phyloP scores from a whole-genome alignment of 352 stramenopile species.

The Phytophthora macrochlamydospora region DNA sequence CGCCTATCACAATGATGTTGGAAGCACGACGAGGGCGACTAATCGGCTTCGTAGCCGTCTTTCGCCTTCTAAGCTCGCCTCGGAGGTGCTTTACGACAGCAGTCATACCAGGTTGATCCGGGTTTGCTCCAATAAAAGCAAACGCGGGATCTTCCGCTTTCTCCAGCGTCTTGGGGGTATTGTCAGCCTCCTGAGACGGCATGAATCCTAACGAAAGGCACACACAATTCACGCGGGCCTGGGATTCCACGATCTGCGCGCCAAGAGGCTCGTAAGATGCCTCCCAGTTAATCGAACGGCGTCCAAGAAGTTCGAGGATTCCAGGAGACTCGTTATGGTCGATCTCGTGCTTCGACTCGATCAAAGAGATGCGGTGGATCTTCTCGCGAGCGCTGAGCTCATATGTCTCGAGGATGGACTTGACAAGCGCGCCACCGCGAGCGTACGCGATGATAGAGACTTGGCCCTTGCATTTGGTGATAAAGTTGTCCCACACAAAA shows the following conservation, averaged over 20 bases:
- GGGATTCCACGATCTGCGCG: conserved; percentile 86
- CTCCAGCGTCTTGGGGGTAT: conserved; percentile 71
- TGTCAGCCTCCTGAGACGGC: conserved; percentile 67
- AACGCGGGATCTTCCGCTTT: conserved; percentile 85
- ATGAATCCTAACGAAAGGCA: conserved; percentile 87
- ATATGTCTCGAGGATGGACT: conserved; percentile 84
- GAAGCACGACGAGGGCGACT: conserved; percentile 61
- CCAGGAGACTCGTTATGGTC: conserved; percentile 76
- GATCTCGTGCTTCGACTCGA: conserved; percentile 91
- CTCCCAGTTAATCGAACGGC: conserved; percentile 90
- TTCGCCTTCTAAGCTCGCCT: conserved; percentile 56
- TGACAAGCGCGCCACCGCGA: conserved; percentile 78
- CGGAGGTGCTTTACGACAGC: conserved; percentile 85
- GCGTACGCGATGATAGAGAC: conserved; percentile 87
- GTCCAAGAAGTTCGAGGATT: conserved; percentile 81
- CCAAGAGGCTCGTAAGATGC: conserved; percentile 83
- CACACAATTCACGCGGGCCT: conserved; percentile 85
- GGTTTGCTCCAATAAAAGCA: conserved; percentile 81
- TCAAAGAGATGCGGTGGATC: conserved; percentile 82
- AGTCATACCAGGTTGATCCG: conserved; percentile 82
- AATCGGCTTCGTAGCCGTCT: conserved; percentile 37
- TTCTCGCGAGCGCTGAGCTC: conserved; percentile 78
- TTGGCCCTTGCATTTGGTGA: conserved; percentile 81
- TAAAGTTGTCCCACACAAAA: conserved; percentile 88
- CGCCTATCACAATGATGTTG: conserved; percentile 88